These are phyloP conservation scores for Paragyromitra xinjiangensis DNA, from an alignment of 495 filamentous ascomycete genomes.

Conservation along the genomic window DNA sequence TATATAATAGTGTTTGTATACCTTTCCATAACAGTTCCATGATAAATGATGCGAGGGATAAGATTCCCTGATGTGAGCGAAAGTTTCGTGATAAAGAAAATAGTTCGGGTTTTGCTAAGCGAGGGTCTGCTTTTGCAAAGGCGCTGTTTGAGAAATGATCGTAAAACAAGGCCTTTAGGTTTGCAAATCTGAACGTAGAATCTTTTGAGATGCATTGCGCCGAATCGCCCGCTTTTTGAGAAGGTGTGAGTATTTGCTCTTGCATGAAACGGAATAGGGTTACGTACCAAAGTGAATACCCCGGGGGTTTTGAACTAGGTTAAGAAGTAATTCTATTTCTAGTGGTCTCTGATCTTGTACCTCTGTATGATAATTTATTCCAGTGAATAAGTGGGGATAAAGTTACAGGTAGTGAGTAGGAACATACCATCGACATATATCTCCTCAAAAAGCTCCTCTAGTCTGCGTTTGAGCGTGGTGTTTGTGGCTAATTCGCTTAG, in stretches of 20 bases:
- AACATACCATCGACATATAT: slow-evolving; percentile 46
- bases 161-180: slow-evolving; percentile 61
- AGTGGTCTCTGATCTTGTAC: slow-evolving; percentile 62
- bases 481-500: slow-evolving; percentile 14
- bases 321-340: slow-evolving; percentile 60
- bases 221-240: slow-evolving; percentile 60
- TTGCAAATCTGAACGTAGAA: slow-evolving; percentile 61
- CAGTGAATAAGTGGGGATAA: background rate
- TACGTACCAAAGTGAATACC: slow-evolving; percentile 61
- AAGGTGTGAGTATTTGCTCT: background rate
- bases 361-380: slow-evolving; percentile 49
- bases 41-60: slow-evolving; percentile 61
- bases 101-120: slow-evolving; percentile 43
- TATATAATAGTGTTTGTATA: background rate
- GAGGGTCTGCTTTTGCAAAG: slow-evolving; percentile 48
- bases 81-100: slow-evolving; percentile 60
- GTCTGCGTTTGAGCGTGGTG: slow-evolving; percentile 10
- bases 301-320: slow-evolving; percentile 58
- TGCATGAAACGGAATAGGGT: background rate
- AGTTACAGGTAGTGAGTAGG: background rate
- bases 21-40: slow-evolving; percentile 59
- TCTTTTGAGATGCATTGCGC: slow-evolving; percentile 64
- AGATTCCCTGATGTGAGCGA: slow-evolving; percentile 62
- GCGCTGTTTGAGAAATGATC: slow-evolving; percentile 54
- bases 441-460: slow-evolving; percentile 48